A percentile compares a stretch with the other conserved stretches of the same genome.
Evolutionary conservation across 352 stramenopile species (phyloP).

Genomic region (Saprolegnia parasitica): DNA sequence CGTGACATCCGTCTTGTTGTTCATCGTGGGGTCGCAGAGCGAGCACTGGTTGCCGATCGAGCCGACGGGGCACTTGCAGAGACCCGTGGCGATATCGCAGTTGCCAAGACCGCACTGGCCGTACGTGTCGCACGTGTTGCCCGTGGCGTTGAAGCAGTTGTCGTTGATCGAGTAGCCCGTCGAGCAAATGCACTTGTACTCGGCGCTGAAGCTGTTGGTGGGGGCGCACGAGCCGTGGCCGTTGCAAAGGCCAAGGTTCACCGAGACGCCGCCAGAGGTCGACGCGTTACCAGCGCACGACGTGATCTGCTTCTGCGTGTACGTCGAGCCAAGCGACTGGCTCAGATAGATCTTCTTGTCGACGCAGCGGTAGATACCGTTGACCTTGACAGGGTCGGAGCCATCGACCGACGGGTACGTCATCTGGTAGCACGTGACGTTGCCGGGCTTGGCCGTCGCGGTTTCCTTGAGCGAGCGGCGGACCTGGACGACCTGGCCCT

Average conservation of each 20-base stretch:
- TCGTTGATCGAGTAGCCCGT: conserved; percentile 60
- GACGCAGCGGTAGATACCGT: conserved; percentile 43
- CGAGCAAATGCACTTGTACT: conserved; percentile 70
- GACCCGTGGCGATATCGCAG: conserved; percentile 64
- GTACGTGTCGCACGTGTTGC: conserved; percentile 68
- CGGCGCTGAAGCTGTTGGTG: conserved; percentile 36
- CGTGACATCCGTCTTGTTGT: conserved; percentile 3
- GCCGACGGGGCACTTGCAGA: conserved; percentile 55
- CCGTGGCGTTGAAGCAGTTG: conserved; percentile 53
- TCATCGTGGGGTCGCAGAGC: conserved; percentile 54
- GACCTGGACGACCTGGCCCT: conserved; percentile 31
- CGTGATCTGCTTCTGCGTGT: conserved; percentile 37
- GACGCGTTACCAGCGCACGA: conserved; percentile 34
- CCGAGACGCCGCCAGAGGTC: conserved; percentile 28
- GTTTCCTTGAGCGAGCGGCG: not conserved
- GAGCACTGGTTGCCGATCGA: conserved; percentile 69
- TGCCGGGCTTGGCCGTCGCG: conserved; percentile 6
- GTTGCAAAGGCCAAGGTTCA: conserved; percentile 40
- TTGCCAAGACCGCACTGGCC: conserved; percentile 55
- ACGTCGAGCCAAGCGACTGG: conserved; percentile 45
- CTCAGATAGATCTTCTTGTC: conserved; percentile 48
- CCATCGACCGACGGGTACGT: conserved; percentile 6
- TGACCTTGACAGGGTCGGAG: conserved; percentile 10
- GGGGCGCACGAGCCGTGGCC: conserved; percentile 64
- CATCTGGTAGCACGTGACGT: conserved; percentile 21